phyloP scores from a whole-genome alignment of 2,329 filamentous ascomycete species.

The Taxawa tesnikishii region DNA sequence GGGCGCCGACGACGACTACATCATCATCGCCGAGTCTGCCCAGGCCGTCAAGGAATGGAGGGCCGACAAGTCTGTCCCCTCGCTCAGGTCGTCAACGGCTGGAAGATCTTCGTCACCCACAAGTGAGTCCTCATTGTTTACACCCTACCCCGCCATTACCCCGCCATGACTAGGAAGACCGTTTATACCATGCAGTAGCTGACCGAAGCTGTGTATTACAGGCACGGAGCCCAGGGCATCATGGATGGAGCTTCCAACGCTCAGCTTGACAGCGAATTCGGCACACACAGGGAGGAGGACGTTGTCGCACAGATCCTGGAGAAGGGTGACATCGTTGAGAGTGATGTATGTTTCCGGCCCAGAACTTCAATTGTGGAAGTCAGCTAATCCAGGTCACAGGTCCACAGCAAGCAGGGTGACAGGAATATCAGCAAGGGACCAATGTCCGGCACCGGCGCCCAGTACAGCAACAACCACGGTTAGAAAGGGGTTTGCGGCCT shows the following conservation, averaged over 20 bases:
- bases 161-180: neutral
- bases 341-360: slow-evolving; percentile 33
- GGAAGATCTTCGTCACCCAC: slow-evolving; percentile 83
- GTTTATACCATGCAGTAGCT: neutral
- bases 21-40: slow-evolving; percentile 50
- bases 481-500: too few species aligned
- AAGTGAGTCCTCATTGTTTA: slow-evolving; percentile 48
- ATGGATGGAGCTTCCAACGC: slow-evolving; percentile 64
- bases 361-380: too few species aligned
- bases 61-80: slow-evolving; percentile 63
- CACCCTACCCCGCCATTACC: slow-evolving; percentile 3
- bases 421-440: too few species aligned
- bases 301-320: slow-evolving; percentile 72
- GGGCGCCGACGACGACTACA: slow-evolving; percentile 57
- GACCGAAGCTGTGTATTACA: slow-evolving; percentile 25
- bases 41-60: slow-evolving; percentile 69
- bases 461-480: too few species aligned
- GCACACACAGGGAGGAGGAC: slow-evolving; percentile 65
- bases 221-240: slow-evolving; percentile 75
- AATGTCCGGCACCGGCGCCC: too few species aligned
- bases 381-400: too few species aligned
- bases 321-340: slow-evolving; percentile 56
- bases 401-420: too few species aligned
- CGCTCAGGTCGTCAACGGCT: slow-evolving; percentile 73
- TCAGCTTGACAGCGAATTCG: slow-evolving; percentile 75